Percentiles rank a stretch among this genome's conserved stretches.
Conservation (phyloP, 768 basidiomycete genomes). For the Calocybe indica region DNA sequence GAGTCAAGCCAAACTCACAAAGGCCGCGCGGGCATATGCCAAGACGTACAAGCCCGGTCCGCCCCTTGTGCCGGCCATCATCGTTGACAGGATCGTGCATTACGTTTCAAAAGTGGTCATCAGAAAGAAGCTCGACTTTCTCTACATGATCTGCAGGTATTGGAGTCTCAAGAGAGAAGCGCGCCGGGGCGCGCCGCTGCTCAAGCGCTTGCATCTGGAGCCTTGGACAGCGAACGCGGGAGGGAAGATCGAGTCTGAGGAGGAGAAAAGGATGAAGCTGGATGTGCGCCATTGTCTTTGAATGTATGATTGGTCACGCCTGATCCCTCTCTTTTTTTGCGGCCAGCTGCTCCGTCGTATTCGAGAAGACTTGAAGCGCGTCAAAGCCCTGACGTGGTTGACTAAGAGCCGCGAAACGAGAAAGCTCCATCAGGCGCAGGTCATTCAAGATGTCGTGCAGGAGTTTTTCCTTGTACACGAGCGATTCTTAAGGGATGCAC, state of each 20-base stretch:
- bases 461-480: constrained; percentile 64
- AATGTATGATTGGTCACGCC: background rate
- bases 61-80: constrained; percentile 82
- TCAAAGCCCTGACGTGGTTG: constrained; percentile 61
- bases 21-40: constrained; percentile 85
- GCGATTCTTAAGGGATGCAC: constrained; percentile 48
- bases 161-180: constrained; percentile 98
- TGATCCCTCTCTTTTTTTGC: background rate
- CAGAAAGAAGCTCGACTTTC: constrained; percentile 71
- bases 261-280: constrained; percentile 77
- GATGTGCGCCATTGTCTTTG: constrained; percentile 44
- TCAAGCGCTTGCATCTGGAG: constrained; percentile 92
- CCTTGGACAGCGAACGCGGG: constrained; percentile 88
- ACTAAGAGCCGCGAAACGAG: constrained; percentile 75
- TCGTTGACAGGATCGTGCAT: constrained; percentile 70
- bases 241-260: constrained; percentile 63
- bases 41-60: constrained; percentile 91
- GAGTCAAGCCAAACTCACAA: constrained; percentile 45
- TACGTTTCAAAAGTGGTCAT: constrained; percentile 70
- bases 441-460: constrained; percentile 62
- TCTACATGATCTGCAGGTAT: constrained; percentile 78
- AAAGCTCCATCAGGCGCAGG: constrained; percentile 65
- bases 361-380: constrained; percentile 68
- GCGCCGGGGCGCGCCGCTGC: constrained; percentile 84
- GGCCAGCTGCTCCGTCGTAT: constrained; percentile 52